These are phyloP conservation scores for Penicillium coffeae DNA, from an alignment of 495 filamentous ascomycete genomes.

Conservation along the genomic window DNA sequence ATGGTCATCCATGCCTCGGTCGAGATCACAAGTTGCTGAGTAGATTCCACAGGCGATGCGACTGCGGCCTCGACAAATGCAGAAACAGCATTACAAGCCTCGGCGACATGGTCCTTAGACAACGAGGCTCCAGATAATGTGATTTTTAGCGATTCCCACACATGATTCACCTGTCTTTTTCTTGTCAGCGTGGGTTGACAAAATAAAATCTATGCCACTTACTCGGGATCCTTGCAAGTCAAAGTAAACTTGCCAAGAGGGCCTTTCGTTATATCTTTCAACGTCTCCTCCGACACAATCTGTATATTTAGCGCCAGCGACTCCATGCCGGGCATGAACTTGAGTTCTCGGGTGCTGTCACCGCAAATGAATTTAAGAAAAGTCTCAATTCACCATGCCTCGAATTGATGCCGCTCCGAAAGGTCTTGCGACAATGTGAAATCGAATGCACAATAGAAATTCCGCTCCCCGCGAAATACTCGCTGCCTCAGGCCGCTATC, in stretches of 20 bases:
- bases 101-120: slow-evolving; percentile 36
- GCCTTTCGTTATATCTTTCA: slow-evolving; percentile 38
- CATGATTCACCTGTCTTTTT: slow-evolving; percentile 32
- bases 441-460: not conserved
- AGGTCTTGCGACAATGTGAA: slow-evolving; percentile 13
- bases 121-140: slow-evolving; percentile 38
- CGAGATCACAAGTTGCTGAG: slow-evolving; percentile 42
- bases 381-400: slow-evolving; percentile 6
- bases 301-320: slow-evolving; percentile 35
- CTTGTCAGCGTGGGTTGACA: too few relatives aligned
- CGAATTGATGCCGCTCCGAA: not conserved
- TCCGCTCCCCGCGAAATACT: slow-evolving; percentile 14
- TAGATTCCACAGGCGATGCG: slow-evolving; percentile 28
- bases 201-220: not conserved
- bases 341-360: slow-evolving; percentile 14
- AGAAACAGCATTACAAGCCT: slow-evolving; percentile 44
- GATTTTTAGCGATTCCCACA: slow-evolving; percentile 36
- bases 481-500: slow-evolving; percentile 20
- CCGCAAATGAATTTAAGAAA: slow-evolving; percentile 17
- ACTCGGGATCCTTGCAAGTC: slow-evolving; percentile 36
- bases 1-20: slow-evolving; percentile 51
- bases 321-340: slow-evolving; percentile 28
- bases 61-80: slow-evolving; percentile 45
- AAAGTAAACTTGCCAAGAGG: slow-evolving; percentile 35
- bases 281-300: slow-evolving; percentile 34